phyloP scores from a whole-genome alignment of 176 grass and related monocot genomes.

The Oryza glumipatula region DNA sequence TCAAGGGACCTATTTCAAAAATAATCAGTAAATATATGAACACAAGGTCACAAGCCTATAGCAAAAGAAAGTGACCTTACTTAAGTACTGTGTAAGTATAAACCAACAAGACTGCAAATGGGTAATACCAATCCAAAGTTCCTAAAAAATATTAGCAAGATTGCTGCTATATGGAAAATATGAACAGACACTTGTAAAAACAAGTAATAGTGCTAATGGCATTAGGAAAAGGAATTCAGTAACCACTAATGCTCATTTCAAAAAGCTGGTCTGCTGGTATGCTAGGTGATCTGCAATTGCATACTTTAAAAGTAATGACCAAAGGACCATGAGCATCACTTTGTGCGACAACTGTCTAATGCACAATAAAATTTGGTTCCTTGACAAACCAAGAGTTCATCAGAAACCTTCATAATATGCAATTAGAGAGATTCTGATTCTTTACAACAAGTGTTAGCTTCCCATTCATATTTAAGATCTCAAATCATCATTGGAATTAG shows the following conservation, averaged over 20 bases:
- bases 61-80: not conserved
- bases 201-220: not conserved
- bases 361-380: not conserved
- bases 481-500: not conserved
- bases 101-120: not conserved
- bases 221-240: not conserved
- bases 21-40: not conserved
- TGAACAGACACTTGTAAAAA: not conserved
- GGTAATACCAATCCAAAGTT: not conserved
- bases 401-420: not conserved
- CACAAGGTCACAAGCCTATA: not conserved
- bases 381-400: conserved; percentile 1
- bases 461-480: not conserved
- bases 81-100: not conserved
- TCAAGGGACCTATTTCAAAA: conserved; percentile 18
- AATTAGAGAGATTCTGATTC: not conserved
- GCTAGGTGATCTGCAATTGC: not conserved
- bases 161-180: not conserved
- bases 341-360: not conserved
- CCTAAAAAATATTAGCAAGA: conserved; percentile 4
- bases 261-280: not conserved
- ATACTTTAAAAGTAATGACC: not conserved
- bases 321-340: not conserved
- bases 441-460: not conserved
- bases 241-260: conserved; percentile 18